Percentiles rank a stretch among this genome's conserved stretches.
Evolutionary conservation across 768 basidiomycete species (phyloP).

Genomic region (Cubamyces lactineus): DNA sequence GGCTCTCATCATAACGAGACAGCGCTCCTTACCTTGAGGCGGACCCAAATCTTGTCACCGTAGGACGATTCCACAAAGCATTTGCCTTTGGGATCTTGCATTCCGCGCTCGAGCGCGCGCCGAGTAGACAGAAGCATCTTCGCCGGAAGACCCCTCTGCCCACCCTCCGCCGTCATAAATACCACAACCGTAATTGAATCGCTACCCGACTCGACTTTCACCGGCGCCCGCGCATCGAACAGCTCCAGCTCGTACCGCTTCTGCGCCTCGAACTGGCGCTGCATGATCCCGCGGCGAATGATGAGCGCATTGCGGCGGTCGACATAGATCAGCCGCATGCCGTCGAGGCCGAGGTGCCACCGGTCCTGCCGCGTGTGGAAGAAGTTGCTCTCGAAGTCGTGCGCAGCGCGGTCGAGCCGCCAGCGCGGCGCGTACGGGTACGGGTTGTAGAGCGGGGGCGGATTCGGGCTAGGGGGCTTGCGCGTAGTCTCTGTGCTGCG

Average conservation of each 20-base stretch:
- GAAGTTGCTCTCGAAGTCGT: background rate
- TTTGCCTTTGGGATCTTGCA: constrained; percentile 1
- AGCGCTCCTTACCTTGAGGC: constrained; percentile 4
- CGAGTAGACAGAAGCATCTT: constrained; percentile 12
- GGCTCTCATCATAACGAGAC: background rate
- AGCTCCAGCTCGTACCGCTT: constrained; percentile 9
- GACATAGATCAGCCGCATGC: background rate
- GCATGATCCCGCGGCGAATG: background rate
- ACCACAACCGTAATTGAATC: background rate
- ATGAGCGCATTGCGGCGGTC: background rate
- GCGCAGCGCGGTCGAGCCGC: background rate
- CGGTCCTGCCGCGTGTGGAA: constrained; percentile 12
- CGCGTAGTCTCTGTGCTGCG: background rate
- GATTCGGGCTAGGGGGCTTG: background rate
- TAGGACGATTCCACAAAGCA: constrained; percentile 3
- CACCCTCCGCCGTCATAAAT: constrained; percentile 1
- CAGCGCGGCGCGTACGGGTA: constrained; percentile 17
- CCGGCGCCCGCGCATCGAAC: background rate
- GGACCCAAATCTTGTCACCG: constrained; percentile 16
- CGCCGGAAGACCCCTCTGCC: constrained; percentile 11
- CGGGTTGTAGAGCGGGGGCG: constrained; percentile 15
- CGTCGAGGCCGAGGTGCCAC: constrained; percentile 3
- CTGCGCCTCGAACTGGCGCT: background rate
- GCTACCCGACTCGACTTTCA: background rate
- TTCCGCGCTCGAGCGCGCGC: constrained; percentile 11